Conservation (phyloP, 352 stramenopile species). For the Phytophthora cryptogea region DNA sequence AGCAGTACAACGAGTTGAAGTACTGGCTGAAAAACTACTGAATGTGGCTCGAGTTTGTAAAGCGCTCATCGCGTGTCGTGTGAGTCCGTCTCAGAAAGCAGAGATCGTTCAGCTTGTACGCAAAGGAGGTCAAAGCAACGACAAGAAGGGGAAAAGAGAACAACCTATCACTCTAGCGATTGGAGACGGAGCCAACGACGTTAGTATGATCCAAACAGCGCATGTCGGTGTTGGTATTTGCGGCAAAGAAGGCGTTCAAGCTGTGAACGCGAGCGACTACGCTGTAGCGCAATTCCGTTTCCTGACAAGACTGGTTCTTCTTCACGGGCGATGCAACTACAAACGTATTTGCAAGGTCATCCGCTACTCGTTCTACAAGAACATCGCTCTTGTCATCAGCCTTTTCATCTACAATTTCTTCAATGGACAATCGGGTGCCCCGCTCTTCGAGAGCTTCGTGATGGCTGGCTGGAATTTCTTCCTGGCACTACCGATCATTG, state of each 20-base stretch:
- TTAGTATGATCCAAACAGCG: slow-evolving; percentile 98
- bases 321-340: slow-evolving; percentile 98
- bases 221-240: slow-evolving; percentile 98
- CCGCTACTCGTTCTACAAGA: slow-evolving; percentile 99
- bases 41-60: slow-evolving; percentile 63
- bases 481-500: slow-evolving; percentile 89
- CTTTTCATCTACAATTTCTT: slow-evolving; percentile 93
- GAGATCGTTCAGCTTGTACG: slow-evolving; percentile 77
- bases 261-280: slow-evolving; percentile 95
- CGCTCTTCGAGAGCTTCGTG: slow-evolving; percentile 82
- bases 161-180: slow-evolving; percentile 94
- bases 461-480: slow-evolving; percentile 89
- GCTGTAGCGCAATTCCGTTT: slow-evolving; percentile 96
- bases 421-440: slow-evolving; percentile 90
- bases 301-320: slow-evolving; percentile 92
- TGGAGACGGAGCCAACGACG: slow-evolving; percentile 98
- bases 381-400: slow-evolving; percentile 94
- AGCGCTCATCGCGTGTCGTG: slow-evolving; percentile 81
- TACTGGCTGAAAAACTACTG: slow-evolving; percentile 53
- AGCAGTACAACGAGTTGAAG: slow-evolving; percentile 26
- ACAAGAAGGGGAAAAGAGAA: slow-evolving; percentile 18
- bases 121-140: slow-evolving; percentile 24
- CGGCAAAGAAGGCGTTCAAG: slow-evolving; percentile 97
- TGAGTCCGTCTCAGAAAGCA: slow-evolving; percentile 85
- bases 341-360: slow-evolving; percentile 94